phyloP scores from a whole-genome alignment of 768 basidiomycete genomes.

The Myochromella boudieri region DNA sequence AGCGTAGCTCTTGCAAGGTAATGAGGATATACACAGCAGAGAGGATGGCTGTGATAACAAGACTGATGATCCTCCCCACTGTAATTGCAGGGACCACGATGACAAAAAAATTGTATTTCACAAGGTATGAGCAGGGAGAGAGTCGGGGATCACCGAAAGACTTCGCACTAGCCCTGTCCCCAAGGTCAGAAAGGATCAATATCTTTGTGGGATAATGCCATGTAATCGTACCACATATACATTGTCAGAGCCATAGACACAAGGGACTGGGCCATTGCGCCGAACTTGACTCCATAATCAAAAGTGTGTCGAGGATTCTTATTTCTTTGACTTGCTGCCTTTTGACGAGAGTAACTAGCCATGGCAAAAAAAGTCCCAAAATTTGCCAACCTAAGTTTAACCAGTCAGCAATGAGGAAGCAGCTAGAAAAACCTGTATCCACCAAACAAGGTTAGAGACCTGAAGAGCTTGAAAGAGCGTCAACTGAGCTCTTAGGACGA shows the following conservation, averaged over 20 bases:
- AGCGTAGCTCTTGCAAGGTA: slow-evolving; percentile 34
- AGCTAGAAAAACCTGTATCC: background rate
- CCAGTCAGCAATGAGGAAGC: background rate
- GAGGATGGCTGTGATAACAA: slow-evolving; percentile 31
- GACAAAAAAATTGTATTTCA: slow-evolving; percentile 36
- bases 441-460: slow-evolving; percentile 43
- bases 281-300: slow-evolving; percentile 36
- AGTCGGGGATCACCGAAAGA: slow-evolving; percentile 28
- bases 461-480: slow-evolving; percentile 40
- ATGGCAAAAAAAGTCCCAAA: slow-evolving; percentile 41
- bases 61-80: slow-evolving; percentile 29
- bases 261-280: slow-evolving; percentile 36
- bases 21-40: slow-evolving; percentile 28
- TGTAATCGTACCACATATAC: slow-evolving; percentile 32
- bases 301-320: slow-evolving; percentile 8
- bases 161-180: slow-evolving; percentile 26
- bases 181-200: background rate
- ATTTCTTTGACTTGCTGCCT: slow-evolving; percentile 22
- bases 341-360: slow-evolving; percentile 40
- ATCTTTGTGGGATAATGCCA: background rate
- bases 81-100: slow-evolving; percentile 28
- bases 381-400: slow-evolving; percentile 35
- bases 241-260: slow-evolving; percentile 37
- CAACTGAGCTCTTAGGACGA: slow-evolving; percentile 30
- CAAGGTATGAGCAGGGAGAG: slow-evolving; percentile 25